A percentile compares a stretch with the other conserved stretches of the same genome.
These are phyloP conservation scores for Suillus ampliporus DNA, from an alignment of 768 basidiomycete species.

Conservation along the genomic window DNA sequence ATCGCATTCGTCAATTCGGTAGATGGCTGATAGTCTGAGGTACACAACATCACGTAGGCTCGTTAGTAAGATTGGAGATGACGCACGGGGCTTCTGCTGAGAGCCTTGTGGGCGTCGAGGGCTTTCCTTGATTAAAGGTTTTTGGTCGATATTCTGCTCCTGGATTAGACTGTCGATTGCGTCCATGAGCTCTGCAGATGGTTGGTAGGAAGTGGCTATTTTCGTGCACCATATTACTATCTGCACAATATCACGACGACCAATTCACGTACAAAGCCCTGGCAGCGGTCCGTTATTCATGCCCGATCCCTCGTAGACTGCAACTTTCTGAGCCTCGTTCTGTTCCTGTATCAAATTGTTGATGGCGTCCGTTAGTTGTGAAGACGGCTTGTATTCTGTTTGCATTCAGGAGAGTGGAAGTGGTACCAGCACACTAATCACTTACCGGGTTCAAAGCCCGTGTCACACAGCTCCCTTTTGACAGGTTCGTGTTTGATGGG, in stretches of 20 bases:
- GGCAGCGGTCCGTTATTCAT: background rate
- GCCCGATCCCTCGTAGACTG: background rate
- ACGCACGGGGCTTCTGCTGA: background rate
- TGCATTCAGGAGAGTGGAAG: background rate
- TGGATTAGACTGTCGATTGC: conserved; percentile 10
- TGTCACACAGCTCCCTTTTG: conserved; percentile 15
- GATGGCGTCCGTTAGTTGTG: conserved; percentile 21
- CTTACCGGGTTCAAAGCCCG: background rate
- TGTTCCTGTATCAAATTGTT: background rate
- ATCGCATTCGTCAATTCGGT: background rate
- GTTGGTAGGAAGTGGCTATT: conserved; percentile 10
- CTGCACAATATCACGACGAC: conserved; percentile 2
- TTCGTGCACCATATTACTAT: background rate
- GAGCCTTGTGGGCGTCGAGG: background rate
- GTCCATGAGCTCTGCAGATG: conserved; percentile 18
- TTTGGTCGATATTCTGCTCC: conserved; percentile 4
- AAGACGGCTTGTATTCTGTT: conserved; percentile 21
- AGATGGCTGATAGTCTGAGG: conserved; percentile 16
- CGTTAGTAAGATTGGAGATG: background rate
- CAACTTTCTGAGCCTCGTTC: background rate
- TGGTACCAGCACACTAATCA: background rate
- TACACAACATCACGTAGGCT: background rate
- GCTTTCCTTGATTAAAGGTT: background rate
- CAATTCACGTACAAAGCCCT: conserved; percentile 1
- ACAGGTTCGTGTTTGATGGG: conserved; percentile 15